These are phyloP conservation scores for Carex pumila DNA, from an alignment of 176 grass and related monocot species.

Conservation along the genomic window DNA sequence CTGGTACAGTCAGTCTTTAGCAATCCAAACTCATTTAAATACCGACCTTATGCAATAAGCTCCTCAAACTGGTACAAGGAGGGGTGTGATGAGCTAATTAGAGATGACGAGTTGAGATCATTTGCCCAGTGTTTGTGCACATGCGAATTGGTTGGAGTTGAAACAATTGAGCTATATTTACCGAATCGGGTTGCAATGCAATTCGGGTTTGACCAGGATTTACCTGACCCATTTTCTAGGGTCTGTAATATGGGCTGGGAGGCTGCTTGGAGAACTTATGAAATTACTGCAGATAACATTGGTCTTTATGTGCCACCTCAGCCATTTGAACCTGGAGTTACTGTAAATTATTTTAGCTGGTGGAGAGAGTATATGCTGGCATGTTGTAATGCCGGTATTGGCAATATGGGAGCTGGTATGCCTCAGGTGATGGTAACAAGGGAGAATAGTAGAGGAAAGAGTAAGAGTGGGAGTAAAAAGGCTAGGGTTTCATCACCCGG, in stretches of 20 bases:
- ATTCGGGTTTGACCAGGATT: slow-evolving; percentile 91
- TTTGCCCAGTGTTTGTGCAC: slow-evolving; percentile 54
- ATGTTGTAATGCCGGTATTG: slow-evolving; percentile 25
- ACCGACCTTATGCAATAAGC: slow-evolving; percentile 40
- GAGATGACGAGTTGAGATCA: slow-evolving; percentile 37
- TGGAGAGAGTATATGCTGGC: slow-evolving; percentile 54
- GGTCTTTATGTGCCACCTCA: slow-evolving; percentile 56
- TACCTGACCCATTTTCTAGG: slow-evolving; percentile 46
- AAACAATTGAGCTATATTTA: slow-evolving; percentile 83
- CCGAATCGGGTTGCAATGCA: slow-evolving; percentile 86
- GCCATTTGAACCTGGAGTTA: slow-evolving; percentile 43
- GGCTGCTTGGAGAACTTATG: slow-evolving; percentile 59
- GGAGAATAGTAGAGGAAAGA: slow-evolving; percentile 49
- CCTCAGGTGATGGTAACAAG: slow-evolving; percentile 8
- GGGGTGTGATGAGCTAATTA: slow-evolving; percentile 28
- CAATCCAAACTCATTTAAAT: slow-evolving; percentile 32
- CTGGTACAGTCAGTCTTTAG: slow-evolving; percentile 31
- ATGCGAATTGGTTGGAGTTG: slow-evolving; percentile 66
- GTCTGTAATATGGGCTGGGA: slow-evolving; percentile 44
- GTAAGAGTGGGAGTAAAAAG: slow-evolving; percentile 60
- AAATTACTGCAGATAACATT: slow-evolving; percentile 54
- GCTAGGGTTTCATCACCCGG: slow-evolving; percentile 19
- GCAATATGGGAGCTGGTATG: background rate
- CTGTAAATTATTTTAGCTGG: slow-evolving; percentile 45
- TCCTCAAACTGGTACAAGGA: slow-evolving; percentile 31